Base-by-base conservation (phyloP, 2,329 filamentous ascomycete species). In the Fusarium napiforme region DNA sequence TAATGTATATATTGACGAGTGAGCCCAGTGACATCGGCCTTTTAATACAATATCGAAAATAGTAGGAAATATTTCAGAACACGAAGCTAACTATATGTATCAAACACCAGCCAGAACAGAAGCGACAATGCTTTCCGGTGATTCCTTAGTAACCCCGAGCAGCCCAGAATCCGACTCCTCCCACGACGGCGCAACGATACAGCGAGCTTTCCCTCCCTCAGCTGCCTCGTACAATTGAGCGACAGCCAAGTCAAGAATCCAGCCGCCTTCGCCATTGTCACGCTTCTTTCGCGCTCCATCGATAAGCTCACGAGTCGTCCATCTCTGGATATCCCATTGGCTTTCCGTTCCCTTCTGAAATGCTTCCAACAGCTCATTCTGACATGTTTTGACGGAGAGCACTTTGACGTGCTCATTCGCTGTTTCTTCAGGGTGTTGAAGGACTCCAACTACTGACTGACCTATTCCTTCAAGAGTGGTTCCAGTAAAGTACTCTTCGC, bases 361-460 rank as follows among this genome's bases (percentile, higher is more conserved):
- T 0, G 68, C 72, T 5, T 66, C 40, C 2, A 74, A 5, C 4
- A 74, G 23, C 2, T 74, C 64, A 2, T 72, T 74, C 12, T 74
- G 72, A 19, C 64, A 72, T 2, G 43, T 57, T 28, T 72, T 74
- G 42, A 74, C 69, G 4, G 72, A 74, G 26, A 74, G 34, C 6
- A 69, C 68, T 11, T 45, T 60, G n/a, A 74, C 60, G 6, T 55
- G 52, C 4, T 58, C 57, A 23, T 74, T 74, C 7, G 53, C 64
- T 7, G 72, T 74, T 26, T 64, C 68, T 8, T 60, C 46, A 1
- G 68, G 60, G 21, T 60, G 61, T 8, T 74, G 52, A 8, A 74
- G 49, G 5, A 74, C 46, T 15, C 71, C 72, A 9, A 66, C 60
- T 7, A 74, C 68, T 6, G 72, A 72, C 28, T 74, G 71, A 2